Percentiles rank a stretch among this genome's conserved stretches.
Evolutionary conservation across 2,329 filamentous ascomycete genomes (phyloP).

Genomic region (Aspergillus fijiensis): DNA sequence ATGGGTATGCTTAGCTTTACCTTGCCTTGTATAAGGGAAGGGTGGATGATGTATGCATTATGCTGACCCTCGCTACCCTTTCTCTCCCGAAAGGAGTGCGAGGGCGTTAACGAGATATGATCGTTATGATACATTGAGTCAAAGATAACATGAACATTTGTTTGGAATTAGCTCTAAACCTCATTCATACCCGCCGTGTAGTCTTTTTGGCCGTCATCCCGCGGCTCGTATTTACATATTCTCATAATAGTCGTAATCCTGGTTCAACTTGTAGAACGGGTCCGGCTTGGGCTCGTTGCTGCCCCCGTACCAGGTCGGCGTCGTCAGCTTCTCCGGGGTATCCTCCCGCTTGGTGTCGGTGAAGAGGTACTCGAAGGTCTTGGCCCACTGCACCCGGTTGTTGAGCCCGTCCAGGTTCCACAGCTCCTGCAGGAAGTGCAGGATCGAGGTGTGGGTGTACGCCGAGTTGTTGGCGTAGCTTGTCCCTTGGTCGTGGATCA

Average conservation of each 20-base stretch:
- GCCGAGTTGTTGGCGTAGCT: conserved; percentile 37
- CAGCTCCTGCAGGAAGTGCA: conserved; percentile 44
- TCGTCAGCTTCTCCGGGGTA: conserved; percentile 30
- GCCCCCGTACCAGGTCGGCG: conserved; percentile 37
- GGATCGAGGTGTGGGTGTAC: conserved; percentile 42
- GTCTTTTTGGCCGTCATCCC: not conserved
- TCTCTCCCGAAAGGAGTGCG: not conserved
- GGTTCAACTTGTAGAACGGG: conserved; percentile 34
- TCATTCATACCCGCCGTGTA: not conserved
- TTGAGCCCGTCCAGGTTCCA: conserved; percentile 43
- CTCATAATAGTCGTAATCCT: conserved; percentile 31
- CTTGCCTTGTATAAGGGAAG: no score
- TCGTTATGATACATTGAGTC: not conserved
- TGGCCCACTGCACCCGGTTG: conserved; percentile 45
- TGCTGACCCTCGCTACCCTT: no score
- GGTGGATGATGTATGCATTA: no score
- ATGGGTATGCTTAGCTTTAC: no score
- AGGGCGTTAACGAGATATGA: not conserved
- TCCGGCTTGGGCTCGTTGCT: conserved; percentile 34
- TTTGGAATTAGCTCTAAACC: no score
- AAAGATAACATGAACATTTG: not conserved
- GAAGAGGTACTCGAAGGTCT: conserved; percentile 43
- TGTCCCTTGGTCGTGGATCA: conserved; percentile 42
- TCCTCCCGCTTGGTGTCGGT: conserved; percentile 22
- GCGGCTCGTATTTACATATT: not conserved